phyloP scores from a whole-genome alignment of 2,329 filamentous ascomycete species.

The Nothophoma quercina region DNA sequence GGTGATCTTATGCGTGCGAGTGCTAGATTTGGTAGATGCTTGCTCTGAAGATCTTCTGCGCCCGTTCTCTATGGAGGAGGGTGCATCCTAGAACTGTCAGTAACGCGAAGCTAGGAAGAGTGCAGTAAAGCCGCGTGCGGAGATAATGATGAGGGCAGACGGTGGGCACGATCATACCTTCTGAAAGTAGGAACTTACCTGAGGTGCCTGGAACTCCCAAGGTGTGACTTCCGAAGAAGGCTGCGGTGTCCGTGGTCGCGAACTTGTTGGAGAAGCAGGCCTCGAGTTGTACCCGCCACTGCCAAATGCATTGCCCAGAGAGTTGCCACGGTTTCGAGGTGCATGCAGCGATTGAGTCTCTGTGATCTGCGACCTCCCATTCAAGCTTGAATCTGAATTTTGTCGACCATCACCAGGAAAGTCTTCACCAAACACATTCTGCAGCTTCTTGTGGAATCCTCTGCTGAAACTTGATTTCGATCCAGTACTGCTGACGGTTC shows the following conservation, averaged over 20 bases:
- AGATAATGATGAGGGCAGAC: not conserved
- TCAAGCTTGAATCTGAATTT: constrained; percentile 74
- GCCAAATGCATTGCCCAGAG: constrained; percentile 70
- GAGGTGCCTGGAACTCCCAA: constrained; percentile 91
- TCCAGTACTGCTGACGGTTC: constrained; percentile 83
- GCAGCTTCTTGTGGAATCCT: constrained; percentile 76
- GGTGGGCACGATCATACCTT: not conserved
- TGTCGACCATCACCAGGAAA: constrained; percentile 70
- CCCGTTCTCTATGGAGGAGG: constrained; percentile 44
- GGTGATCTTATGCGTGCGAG: constrained; percentile 63
- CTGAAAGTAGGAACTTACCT: constrained; percentile 61
- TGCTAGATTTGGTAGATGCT: constrained; percentile 59
- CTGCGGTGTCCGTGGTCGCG: constrained; percentile 82
- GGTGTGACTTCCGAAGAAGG: constrained; percentile 93
- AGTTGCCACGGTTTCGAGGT: constrained; percentile 82
- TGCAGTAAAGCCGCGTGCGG: not conserved
- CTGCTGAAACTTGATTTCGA: constrained; percentile 77
- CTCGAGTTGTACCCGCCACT: constrained; percentile 58
- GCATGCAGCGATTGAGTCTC: constrained; percentile 68
- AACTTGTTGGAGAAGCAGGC: constrained; percentile 75
- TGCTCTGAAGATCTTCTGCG: constrained; percentile 47
- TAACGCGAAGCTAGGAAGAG: constrained; percentile 5
- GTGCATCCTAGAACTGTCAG: constrained; percentile 34
- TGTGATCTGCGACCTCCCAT: constrained; percentile 54
- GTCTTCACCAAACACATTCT: constrained; percentile 93